Evolutionary conservation across 2,329 filamentous ascomycete species (phyloP).

Genomic region (Colletotrichum acutatum): DNA sequence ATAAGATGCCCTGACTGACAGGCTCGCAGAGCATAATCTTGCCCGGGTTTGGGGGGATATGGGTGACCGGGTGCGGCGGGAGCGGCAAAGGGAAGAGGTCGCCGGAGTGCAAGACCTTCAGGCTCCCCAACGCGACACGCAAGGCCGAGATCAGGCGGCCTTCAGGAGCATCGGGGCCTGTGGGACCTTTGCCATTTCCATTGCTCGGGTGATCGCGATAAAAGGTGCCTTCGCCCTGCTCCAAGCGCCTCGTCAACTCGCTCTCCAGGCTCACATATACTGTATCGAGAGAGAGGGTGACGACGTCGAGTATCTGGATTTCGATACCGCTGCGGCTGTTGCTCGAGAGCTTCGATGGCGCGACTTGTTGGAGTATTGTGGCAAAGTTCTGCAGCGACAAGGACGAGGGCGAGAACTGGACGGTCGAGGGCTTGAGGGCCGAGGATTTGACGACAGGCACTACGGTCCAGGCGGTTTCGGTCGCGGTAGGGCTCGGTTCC

Average conservation of each 20-base stretch:
- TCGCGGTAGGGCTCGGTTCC: constrained; percentile 67
- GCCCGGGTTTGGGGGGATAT: constrained; percentile 84
- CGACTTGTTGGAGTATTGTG: constrained; percentile 75
- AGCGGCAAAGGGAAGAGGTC: constrained; percentile 84
- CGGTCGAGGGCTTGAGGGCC: constrained; percentile 77
- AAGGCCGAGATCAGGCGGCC: constrained; percentile 69
- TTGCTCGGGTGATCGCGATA: constrained; percentile 69
- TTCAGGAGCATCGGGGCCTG: constrained; percentile 1
- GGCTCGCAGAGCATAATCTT: constrained; percentile 95
- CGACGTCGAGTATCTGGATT: constrained; percentile 83
- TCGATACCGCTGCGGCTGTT: constrained; percentile 83
- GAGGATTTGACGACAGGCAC: constrained; percentile 77
- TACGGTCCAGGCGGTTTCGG: constrained; percentile 83
- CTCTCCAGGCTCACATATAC: constrained; percentile 89
- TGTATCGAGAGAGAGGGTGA: constrained; percentile 82
- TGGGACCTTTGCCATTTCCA: constrained; percentile 55
- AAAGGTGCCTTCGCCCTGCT: constrained; percentile 86
- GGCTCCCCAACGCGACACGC: constrained; percentile 76
- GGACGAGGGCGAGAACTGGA: constrained; percentile 81
- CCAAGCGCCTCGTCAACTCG: constrained; percentile 80
- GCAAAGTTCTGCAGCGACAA: constrained; percentile 83
- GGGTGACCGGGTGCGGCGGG: constrained; percentile 86
- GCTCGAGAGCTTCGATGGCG: constrained; percentile 79
- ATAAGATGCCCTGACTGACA: constrained; percentile 86
- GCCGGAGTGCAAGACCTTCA: constrained; percentile 84